phyloP scores from a whole-genome alignment of 192 early-diverging fungal species.

The Coemansia asiatica region DNA sequence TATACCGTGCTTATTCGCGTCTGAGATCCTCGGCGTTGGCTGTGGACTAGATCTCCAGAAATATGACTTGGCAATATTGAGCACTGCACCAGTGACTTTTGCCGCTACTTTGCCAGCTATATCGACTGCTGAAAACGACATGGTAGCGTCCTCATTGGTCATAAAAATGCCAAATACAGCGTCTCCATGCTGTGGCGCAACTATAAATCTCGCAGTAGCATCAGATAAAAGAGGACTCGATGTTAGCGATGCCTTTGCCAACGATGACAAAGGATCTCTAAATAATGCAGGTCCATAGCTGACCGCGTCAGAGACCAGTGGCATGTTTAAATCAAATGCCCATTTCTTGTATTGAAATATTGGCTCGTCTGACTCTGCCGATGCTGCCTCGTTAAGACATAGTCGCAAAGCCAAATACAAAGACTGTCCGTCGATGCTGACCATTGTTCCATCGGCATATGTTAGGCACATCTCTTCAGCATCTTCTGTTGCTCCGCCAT shows the following conservation, averaged over 20 bases:
- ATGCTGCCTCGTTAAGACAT: slow-evolving; percentile 33
- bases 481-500: slow-evolving; percentile 12
- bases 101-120: slow-evolving; percentile 46
- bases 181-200: slow-evolving; percentile 43
- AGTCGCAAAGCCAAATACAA: slow-evolving; percentile 44
- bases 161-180: slow-evolving; percentile 49
- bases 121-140: slow-evolving; percentile 37
- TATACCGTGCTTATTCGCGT: slow-evolving; percentile 4
- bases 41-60: slow-evolving; percentile 30
- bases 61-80: slow-evolving; percentile 45
- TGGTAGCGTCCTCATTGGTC: slow-evolving; percentile 38
- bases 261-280: slow-evolving; percentile 27
- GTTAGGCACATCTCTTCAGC: slow-evolving; percentile 40
- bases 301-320: slow-evolving; percentile 35
- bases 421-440: slow-evolving; percentile 40
- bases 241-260: slow-evolving; percentile 31
- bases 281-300: slow-evolving; percentile 36
- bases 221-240: slow-evolving; percentile 29
- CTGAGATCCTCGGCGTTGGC: neutral
- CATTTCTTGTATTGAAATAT: slow-evolving; percentile 52
- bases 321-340: slow-evolving; percentile 34
- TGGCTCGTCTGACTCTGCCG: slow-evolving; percentile 20
- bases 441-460: slow-evolving; percentile 41
- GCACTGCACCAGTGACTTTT: slow-evolving; percentile 39
- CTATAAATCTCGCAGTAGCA: slow-evolving; percentile 45